These are phyloP conservation scores for Xylariaceae sp. DNA, from an alignment of 2,329 filamentous ascomycete species.

Conservation along the genomic window DNA sequence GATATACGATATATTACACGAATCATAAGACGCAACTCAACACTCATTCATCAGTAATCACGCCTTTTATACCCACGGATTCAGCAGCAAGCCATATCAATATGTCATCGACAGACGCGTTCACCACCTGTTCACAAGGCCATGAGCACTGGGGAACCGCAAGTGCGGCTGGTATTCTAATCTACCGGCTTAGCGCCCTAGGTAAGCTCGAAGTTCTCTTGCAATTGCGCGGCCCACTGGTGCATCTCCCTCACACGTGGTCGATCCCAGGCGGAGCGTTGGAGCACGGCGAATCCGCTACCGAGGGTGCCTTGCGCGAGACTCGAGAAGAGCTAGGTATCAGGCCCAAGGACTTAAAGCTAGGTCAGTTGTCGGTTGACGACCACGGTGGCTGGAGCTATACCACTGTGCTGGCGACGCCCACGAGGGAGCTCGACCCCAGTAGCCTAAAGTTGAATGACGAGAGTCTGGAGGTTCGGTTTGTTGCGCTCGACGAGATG, in stretches of 20 bases:
- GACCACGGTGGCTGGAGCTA: slow-evolving; percentile 9
- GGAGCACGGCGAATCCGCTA: neutral
- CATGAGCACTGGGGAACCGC: neutral
- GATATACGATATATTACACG: too few species aligned
- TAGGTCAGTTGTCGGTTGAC: neutral
- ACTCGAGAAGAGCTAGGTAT: slow-evolving; percentile 4
- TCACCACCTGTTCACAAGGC: neutral
- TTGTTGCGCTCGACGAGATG: too few species aligned
- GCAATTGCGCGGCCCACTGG: neutral
- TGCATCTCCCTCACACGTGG: neutral
- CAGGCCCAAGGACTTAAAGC: neutral
- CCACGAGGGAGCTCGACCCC: neutral
- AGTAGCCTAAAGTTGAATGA: neutral
- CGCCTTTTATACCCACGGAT: too few species aligned
- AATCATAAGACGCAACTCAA: too few species aligned
- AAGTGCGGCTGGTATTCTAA: slow-evolving; percentile 7
- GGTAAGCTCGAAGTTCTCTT: slow-evolving; percentile 15
- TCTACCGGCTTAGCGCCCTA: neutral
- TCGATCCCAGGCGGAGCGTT: slow-evolving; percentile 4
- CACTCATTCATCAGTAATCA: too few species aligned
- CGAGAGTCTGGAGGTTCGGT: too few species aligned
- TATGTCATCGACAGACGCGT: too few species aligned
- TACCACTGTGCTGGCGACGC: neutral
- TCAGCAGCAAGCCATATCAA: too few species aligned
- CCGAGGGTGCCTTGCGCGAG: neutral